Base-by-base conservation (phyloP, 2,329 filamentous ascomycete species). In the Alternaria infectoria region DNA sequence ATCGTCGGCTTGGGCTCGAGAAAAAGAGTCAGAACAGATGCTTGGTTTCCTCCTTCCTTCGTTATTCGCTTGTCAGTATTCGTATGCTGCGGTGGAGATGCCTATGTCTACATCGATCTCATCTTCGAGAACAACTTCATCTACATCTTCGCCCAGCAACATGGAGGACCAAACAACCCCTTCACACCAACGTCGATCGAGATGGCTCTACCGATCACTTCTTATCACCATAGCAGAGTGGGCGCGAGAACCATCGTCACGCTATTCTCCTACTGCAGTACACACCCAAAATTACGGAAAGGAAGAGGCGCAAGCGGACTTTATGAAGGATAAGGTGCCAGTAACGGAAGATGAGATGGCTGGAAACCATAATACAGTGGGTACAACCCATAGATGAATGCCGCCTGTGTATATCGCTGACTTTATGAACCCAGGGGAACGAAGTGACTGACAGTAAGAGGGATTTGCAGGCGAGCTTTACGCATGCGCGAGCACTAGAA, bases 401-500 rank as follows among this genome's bases (percentile, higher is more conserved):
- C 21, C 21, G 19, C 2, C 9, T 3, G 19, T 46, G 13, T 23
- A 25, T 11, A 9, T 6, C 19, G 30, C 49, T 52, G 19, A 52
- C n/a, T 10, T 23, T 4, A 15, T 15, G 19, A 52, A n/a, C 15
- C 9, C 11, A 52, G 49, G 13, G 36, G 49, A 15, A 3, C 1
- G 13, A 9, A 36, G 30, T 40, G 15, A 3, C 49, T n/a, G 28
- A 12, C 8, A 17, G 45, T 5, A 26, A 19, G 26, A 13, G 15
- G 19, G 15, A 26, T n/a, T 6, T 6, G 3, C 10, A 57, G 6
- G 30, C 44, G 6, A 21, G 26, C 25, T 70, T 66, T 44, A 40
- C 62, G 10, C 58, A 70, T 28, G 68, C 62, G 10, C 25, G 64
- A 4, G 30, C 65, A 26, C 21, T 72, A n/a, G 69, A 72, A 40